Evolutionary conservation across 2,329 filamentous ascomycete species (phyloP), one percentile per base, ranked within the genome.

Genomic region (Triangularia verruculosa): DNA sequence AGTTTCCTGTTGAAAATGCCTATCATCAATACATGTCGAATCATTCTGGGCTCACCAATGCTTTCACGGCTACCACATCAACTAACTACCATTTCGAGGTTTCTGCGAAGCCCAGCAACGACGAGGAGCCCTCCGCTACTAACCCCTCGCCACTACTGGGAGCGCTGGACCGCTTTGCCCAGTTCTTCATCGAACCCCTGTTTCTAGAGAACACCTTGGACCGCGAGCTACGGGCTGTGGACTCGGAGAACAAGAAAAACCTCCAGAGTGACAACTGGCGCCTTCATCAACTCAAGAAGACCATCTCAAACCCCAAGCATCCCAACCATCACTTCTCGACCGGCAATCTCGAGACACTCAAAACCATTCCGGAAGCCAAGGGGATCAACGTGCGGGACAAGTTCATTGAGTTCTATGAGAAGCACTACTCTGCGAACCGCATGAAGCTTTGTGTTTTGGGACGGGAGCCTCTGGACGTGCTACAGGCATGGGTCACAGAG

Each of bases 61-160:
- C 95, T 61, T 98, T 96, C 76, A 99, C 95, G 1, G 93, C 90
- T 15, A 83, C 91, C 4, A 97, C 92, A 1, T 96, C 94, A 59
- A 99, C 95, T 67, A 98, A 98, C 78, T 99, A 96, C 80, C 98
- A 91, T 78, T 99, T 99, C 75, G 95, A 99, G 73, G 88, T 98
- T 63, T 92, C 91, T 20, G 92, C 93, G 30, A 92, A 92, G 59
- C 85, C 89, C 12, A 86, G 82, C 73, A 87, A 88, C 65, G 81
- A 83, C 39, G 78, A 83, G 59, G 80, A 85, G 30, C 78, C 83
- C 3, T 83, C 83, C 8, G 83, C 82, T 67, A 73, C 78, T 70
- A 86, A 87, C 68, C 79, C 83, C 0, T 87, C 85, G 15, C 83
- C 85, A 1, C 72, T 97, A 4, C 89, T 90, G 74, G 93, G 92